Conservation (phyloP, 2,329 filamentous ascomycete species). For the Coccinonectria pachysandricola region DNA sequence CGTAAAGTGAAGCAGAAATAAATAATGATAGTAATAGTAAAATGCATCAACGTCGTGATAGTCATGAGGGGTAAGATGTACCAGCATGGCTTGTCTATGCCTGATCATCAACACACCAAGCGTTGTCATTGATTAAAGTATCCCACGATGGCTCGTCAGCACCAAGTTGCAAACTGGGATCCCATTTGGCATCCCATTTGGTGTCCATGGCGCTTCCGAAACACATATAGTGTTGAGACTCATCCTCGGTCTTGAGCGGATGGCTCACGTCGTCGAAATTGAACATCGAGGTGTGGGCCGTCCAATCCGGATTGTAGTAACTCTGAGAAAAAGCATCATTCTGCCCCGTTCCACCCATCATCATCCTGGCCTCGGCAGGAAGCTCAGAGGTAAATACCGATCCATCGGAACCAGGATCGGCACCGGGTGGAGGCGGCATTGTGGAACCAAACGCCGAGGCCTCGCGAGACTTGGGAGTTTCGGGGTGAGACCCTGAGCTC, state of each 20-base stretch:
- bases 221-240: background rate
- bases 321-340: conserved; percentile 13
- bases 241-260: conserved; percentile 2
- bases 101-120: conserved; percentile 13
- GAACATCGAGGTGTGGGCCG: conserved; percentile 3
- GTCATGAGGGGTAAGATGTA: too few species aligned
- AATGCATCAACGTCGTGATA: too few species aligned
- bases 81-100: conserved; percentile 1
- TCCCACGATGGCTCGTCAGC: conserved; percentile 23
- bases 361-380: conserved; percentile 32
- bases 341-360: conserved; percentile 24
- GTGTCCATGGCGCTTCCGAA: conserved; percentile 1
- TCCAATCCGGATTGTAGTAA: conserved; percentile 9
- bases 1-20: too few species aligned
- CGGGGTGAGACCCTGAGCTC: conserved; percentile 16
- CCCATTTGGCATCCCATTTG: conserved; percentile 1
- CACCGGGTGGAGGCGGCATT: conserved; percentile 12
- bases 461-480: conserved; percentile 11
- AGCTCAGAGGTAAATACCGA: conserved; percentile 34
- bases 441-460: conserved; percentile 9
- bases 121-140: conserved; percentile 21
- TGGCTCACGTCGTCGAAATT: conserved; percentile 2
- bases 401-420: conserved; percentile 10
- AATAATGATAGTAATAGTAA: too few species aligned
- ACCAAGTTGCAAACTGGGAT: conserved; percentile 3